These are phyloP conservation scores for Tricholoma terreum DNA, from an alignment of 768 basidiomycete genomes.

Conservation along the genomic window DNA sequence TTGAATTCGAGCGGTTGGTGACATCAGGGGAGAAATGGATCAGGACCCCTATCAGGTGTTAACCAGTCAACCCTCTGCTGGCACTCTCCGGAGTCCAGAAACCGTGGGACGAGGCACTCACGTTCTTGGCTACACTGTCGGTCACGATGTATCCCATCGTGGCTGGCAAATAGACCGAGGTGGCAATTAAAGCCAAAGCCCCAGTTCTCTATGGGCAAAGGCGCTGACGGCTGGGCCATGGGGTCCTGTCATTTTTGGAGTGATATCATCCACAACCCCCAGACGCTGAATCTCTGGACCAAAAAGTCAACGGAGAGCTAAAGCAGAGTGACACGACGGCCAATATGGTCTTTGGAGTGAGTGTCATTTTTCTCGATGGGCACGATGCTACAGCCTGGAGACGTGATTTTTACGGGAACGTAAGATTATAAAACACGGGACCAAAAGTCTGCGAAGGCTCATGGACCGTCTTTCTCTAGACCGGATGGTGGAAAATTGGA, in stretches of 20 bases:
- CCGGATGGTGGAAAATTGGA: conserved; percentile 17
- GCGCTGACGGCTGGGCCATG: conserved; percentile 41
- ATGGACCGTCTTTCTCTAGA: too few species aligned
- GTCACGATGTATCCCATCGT: conserved; percentile 41
- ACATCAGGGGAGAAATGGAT: too few species aligned
- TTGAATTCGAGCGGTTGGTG: too few species aligned
- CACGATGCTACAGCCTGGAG: conserved; percentile 37
- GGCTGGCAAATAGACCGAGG: conserved; percentile 45
- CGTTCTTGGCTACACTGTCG: conserved; percentile 38
- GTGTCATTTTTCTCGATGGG: conserved; percentile 46
- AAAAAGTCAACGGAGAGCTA: conserved; percentile 38
- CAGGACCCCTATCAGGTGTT: too few species aligned
- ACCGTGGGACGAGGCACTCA: too few species aligned
- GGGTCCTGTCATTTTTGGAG: conserved; percentile 38
- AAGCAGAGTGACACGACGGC: conserved; percentile 40
- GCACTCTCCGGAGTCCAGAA: too few species aligned
- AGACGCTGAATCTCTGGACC: conserved; percentile 38
- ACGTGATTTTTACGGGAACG: too few species aligned
- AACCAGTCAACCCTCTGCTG: too few species aligned
- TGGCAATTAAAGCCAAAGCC: conserved; percentile 39
- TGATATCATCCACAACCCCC: conserved; percentile 35
- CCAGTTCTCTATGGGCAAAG: conserved; percentile 43
- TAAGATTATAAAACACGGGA: too few species aligned
- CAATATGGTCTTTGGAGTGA: conserved; percentile 41
- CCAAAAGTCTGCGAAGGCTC: too few species aligned